Evolutionary conservation across 768 basidiomycete species (phyloP), one percentile per base, ranked within the genome.

Genomic region (Mycena polygramma): DNA sequence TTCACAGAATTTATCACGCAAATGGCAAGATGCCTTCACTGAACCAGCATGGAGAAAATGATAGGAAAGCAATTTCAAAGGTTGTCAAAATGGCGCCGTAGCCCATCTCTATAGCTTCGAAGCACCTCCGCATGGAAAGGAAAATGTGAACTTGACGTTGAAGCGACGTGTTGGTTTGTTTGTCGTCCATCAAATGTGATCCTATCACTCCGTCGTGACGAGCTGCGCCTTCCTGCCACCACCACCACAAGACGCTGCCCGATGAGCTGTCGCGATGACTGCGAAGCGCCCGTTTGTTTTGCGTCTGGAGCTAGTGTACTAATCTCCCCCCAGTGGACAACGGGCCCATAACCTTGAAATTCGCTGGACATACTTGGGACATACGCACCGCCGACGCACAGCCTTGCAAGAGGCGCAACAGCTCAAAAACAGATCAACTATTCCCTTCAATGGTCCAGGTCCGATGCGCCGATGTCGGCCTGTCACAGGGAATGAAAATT

Each of bases 381-480:
- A 30, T n/a, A n/a, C n/a, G 6, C 30, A 30, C 30, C 30, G 30
- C 30, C 30, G 30, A 30, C 30, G 36, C 54, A 55, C 54, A 35
- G 36, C 54, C 36, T 39, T 30, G 13, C 13, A 22, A 51, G 26
- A 53, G 36, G 20, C 37, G n/a, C 54, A 19, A 20, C 36, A n/a
- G 26, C 20, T 10, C 20, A 36, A 39, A 52, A 35, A 55, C 20
- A 55, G 54, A 55, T 37, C 37, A 20, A 55, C 39, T 3, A n/a
- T n/a, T n/a, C n/a, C 11, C 37, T 13, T 54, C 19, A 37, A 39
- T 46, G 13, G 41, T 20, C 15, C 36, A 36, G 54, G 19, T 4
- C 54, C 54, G 54, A 20, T 39, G 54, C 35, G 54, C 36, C 30
- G 54, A 55, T 36, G n/a, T 55, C 54, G 54, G 19, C 19, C 45